phyloP scores from a whole-genome alignment of 495 filamentous ascomycete species.

The Xylaria curta region DNA sequence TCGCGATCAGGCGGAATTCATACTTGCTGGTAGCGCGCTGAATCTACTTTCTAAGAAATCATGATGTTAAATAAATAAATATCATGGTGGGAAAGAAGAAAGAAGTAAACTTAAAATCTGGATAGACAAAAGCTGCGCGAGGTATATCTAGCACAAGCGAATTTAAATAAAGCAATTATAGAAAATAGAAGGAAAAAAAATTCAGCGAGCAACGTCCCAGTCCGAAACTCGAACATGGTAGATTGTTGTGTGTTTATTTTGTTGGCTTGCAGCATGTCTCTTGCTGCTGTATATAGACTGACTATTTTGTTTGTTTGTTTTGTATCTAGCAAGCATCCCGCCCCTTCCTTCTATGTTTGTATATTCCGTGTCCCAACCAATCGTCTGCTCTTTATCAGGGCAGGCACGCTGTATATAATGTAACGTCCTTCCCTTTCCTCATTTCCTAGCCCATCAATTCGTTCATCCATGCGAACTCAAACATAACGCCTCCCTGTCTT shows the following conservation, averaged over 20 bases:
- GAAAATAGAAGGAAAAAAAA: neutral
- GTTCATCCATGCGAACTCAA: neutral
- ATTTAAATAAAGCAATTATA: neutral
- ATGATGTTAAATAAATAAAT: conserved; percentile 9
- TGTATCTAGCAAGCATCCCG: neutral
- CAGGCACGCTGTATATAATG: neutral
- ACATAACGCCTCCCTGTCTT: neutral
- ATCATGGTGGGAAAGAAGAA: neutral
- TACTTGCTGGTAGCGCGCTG: conserved; percentile 91
- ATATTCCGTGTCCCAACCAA: neutral
- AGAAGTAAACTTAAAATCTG: neutral
- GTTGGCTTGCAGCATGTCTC: neutral
- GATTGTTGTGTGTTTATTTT: neutral
- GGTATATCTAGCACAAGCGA: neutral
- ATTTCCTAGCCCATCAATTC: neutral
- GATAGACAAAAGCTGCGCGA: neutral
- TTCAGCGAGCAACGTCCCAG: neutral
- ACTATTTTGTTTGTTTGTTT: neutral
- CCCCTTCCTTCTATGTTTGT: neutral
- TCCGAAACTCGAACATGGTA: neutral
- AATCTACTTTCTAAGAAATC: conserved; percentile 75
- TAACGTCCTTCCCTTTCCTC: neutral
- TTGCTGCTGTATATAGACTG: neutral
- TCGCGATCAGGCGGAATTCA: conserved; percentile 86
- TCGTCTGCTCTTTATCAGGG: neutral